Evolutionary conservation across 2,329 filamentous ascomycete genomes (phyloP), one percentile per base, ranked within the genome.

Genomic region (Pestalotiopsis sp.): DNA sequence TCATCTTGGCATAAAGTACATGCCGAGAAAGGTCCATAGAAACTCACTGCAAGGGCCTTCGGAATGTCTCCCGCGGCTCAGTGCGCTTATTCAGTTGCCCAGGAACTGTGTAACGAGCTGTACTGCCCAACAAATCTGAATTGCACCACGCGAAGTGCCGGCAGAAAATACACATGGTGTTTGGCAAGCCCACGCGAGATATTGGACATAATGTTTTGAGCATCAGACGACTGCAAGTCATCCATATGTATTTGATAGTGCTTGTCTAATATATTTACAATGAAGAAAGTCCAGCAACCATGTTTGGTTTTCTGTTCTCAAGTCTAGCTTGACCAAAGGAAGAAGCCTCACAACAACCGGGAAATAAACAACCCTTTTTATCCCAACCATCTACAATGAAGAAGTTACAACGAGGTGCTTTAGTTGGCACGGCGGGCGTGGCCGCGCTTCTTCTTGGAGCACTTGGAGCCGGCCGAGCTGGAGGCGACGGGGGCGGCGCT

Each of bases 261-360:
- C 11, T n/a, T 23, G 38, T 62, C 31, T 52, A 64, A 64, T 66
- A 66, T 66, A 66, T 66, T 31, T 66, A 66, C 63, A 66, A 40
- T 38, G 63, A 66, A 66, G 49, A 56, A 66, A 66, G 41, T 66
- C 63, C 49, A 56, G 45, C 63, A 56, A 38, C 20, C 49, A 20
- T n/a, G n/a, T 31, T 36, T 17, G 31, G 3, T 31, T 57, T 58
- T 57, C 45, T 52, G 45, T 65, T 52, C 41, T 36, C 63, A 66
- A 57, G 63, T 66, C 63, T 57, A 58, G 63, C 63, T 66, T 66
- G 63, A 56, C 63, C 20, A 38, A 25, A 25, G 52, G 27, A 17
- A 36, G 52, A 57, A 36, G n/a, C 23, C n/a, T 36, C 20, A 56
- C 20, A n/a, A 38, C 13, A 9, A 38, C 49, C 7, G 4, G 36